phyloP scores from a whole-genome alignment of 2,329 filamentous ascomycete genomes.

The Phoma sp. region DNA sequence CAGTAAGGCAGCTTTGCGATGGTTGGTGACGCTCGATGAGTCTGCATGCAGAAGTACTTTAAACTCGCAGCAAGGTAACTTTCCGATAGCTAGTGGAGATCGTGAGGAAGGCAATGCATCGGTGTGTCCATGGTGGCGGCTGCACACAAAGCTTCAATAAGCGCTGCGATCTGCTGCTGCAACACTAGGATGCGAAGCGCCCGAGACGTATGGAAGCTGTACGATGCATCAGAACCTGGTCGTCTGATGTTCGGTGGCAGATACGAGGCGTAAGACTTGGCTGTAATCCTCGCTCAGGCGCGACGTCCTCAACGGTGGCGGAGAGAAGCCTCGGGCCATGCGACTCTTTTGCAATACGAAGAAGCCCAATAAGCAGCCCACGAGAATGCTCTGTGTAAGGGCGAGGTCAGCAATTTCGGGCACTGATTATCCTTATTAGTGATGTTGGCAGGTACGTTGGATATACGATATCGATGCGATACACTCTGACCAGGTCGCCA shows the following conservation, averaged over 20 bases:
- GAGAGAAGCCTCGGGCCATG: background rate
- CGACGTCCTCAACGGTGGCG: background rate
- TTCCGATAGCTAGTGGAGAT: too few relatives aligned
- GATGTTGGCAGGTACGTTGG: background rate
- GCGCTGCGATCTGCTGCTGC: too few relatives aligned
- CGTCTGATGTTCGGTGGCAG: background rate
- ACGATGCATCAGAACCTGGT: background rate
- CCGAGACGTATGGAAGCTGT: background rate
- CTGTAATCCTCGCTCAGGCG: background rate
- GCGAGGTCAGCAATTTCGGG: background rate
- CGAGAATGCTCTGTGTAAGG: background rate
- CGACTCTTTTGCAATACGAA: background rate
- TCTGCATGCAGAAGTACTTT: too few relatives aligned
- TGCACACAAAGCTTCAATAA: too few relatives aligned
- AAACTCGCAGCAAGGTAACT: too few relatives aligned
- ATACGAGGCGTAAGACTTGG: slow-evolving; percentile 1
- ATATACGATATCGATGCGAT: background rate
- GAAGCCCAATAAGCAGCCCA: background rate
- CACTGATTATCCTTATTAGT: slow-evolving; percentile 8
- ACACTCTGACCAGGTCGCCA: background rate
- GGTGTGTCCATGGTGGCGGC: too few relatives aligned
- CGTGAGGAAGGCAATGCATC: too few relatives aligned
- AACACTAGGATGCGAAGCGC: background rate
- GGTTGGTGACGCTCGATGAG: too few relatives aligned
- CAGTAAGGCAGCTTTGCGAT: too few relatives aligned